A percentile compares a stretch with the other conserved stretches of the same genome.
Evolutionary conservation across 371 early-diverging fungal species (phyloP).

Genomic region (Nematocida sp.): DNA sequence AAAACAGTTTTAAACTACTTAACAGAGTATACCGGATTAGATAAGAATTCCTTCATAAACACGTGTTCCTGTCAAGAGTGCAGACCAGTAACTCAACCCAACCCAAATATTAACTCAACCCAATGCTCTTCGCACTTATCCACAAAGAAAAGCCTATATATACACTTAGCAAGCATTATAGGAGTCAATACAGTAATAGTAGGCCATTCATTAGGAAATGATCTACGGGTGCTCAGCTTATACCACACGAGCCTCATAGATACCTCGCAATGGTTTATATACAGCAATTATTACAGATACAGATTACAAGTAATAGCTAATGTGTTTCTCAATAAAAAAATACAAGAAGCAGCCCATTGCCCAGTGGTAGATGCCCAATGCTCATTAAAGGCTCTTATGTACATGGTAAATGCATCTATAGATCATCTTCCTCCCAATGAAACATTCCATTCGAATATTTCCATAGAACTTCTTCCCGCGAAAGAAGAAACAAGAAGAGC

Average conservation of each 20-base stretch:
- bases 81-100: not conserved
- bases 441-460: too few relatives aligned
- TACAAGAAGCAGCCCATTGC: slow-evolving; percentile 60
- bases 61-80: slow-evolving; percentile 11
- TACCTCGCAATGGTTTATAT: slow-evolving; percentile 61
- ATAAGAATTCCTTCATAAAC: slow-evolving; percentile 20
- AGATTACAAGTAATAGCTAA: slow-evolving; percentile 56
- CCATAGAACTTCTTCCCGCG: not conserved
- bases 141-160: slow-evolving; percentile 28
- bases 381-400: slow-evolving; percentile 51
- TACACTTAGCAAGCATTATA: slow-evolving; percentile 55
- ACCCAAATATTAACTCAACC: not conserved
- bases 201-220: slow-evolving; percentile 67
- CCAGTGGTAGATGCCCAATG: slow-evolving; percentile 60
- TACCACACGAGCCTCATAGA: slow-evolving; percentile 64
- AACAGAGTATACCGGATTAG: slow-evolving; percentile 62
- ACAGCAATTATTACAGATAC: slow-evolving; percentile 54
- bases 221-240: slow-evolving; percentile 58
- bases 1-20: slow-evolving; percentile 59
- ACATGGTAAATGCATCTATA: not conserved
- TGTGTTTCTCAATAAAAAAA: slow-evolving; percentile 52
- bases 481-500: too few relatives aligned
- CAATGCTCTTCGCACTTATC: slow-evolving; percentile 25
- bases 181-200: slow-evolving; percentile 63
- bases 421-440: not conserved